These are phyloP conservation scores for Coelastrella sp. DNA, from an alignment of 139 green algal genomes.

Conservation along the genomic window DNA sequence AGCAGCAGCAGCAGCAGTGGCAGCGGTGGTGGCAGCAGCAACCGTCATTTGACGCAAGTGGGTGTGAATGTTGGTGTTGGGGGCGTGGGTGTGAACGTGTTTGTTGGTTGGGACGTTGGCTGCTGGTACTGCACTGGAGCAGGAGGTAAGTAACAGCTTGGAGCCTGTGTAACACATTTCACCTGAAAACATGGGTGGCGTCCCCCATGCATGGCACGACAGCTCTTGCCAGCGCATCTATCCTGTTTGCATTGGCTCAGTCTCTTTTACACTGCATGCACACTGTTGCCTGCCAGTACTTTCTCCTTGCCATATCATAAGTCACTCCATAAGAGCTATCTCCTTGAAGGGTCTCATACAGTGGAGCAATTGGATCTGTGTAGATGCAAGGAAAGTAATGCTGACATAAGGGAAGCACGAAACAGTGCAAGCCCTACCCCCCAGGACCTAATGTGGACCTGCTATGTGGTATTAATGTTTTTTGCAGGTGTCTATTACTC, in stretches of 20 bases:
- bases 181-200: neutral
- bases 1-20: conserved; percentile 6
- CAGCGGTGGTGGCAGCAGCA: conserved; percentile 1
- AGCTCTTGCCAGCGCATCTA: too few relatives aligned
- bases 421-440: too few relatives aligned
- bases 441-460: too few relatives aligned
- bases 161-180: neutral
- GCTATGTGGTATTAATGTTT: neutral
- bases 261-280: too few relatives aligned
- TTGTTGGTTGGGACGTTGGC: conserved; percentile 11
- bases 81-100: neutral
- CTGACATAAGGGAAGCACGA: too few relatives aligned
- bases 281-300: neutral
- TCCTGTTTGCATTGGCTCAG: too few relatives aligned
- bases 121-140: conserved; percentile 36
- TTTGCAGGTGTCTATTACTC: conserved; percentile 14
- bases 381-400: too few relatives aligned
- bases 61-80: neutral
- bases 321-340: too few relatives aligned
- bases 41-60: neutral
- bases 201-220: too few relatives aligned
- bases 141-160: neutral
- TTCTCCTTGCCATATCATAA: too few relatives aligned
- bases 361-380: too few relatives aligned
- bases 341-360: too few relatives aligned